Base-by-base conservation (phyloP, 2,329 filamentous ascomycete genomes). In the Fusarium decemcellulare region DNA sequence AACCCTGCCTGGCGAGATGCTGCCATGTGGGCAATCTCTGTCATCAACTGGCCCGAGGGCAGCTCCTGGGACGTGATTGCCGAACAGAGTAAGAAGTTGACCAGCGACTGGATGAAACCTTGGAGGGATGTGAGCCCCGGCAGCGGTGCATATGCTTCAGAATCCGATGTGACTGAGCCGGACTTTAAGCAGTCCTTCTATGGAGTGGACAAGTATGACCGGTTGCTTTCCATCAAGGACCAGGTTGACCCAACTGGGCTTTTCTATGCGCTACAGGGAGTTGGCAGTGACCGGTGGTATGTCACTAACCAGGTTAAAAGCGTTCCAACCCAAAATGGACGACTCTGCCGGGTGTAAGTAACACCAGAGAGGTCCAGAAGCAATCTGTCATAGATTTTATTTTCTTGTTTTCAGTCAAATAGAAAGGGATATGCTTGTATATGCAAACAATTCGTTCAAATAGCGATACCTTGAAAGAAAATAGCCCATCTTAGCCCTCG, bases 1-100 rank as follows among this genome's bases (percentile, higher is more conserved):
- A 84, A 84, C 70, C 83, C 85, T 5, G 85, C 84, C 1, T 87
- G 85, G 85, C 79, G 86, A 43, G 76, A 78, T 7, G 78, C 82
- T 3, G 72, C 78, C 1, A 72, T 82, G 67, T 81, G 79, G 69
- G 76, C 73, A 34, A 81, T 82, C 61, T 72, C 78, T 36, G 77
- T 76, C 60, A 71, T 78, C 42, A 71, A 75, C 52, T 81, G 78
- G 75, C 58, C 63, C 0, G 61, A 59, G 14, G 61, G 65, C 9
- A 74, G 65, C n/a, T 63, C 67, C 0, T 61, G 52, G 52, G 55
- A 70, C 0, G 16, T 70, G 0, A 50, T 70, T 2, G 50, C 69
- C 11, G 23, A 74, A 27, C 59, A 43, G 59, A 65, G 71, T 14
- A 64, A 70, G 59, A 59, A 57, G 15, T 23, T 72, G 23, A 74